Conservation (phyloP, 2,329 filamentous ascomycete genomes). For the Cercospora beticola region DNA sequence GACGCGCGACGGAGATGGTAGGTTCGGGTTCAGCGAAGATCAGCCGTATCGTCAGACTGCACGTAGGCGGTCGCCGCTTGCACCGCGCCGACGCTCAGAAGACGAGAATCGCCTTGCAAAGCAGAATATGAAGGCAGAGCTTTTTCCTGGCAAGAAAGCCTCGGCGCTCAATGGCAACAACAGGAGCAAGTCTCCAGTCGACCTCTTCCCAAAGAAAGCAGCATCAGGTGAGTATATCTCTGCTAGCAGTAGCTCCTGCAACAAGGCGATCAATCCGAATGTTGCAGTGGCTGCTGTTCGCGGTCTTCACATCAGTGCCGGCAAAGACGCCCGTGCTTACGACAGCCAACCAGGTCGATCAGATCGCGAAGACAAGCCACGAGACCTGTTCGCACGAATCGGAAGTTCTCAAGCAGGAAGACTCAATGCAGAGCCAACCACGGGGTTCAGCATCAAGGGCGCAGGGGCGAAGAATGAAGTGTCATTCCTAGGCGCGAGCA, state of each 20-base stretch:
- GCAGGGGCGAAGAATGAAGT: conserved; percentile 30
- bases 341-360: conserved; percentile 19
- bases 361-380: conserved; percentile 11
- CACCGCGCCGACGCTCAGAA: conserved; percentile 28
- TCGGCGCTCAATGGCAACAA: background rate
- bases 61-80: conserved; percentile 46
- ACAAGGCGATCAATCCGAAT: background rate
- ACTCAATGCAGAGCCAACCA: conserved; percentile 19
- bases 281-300: background rate
- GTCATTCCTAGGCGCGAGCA: conserved; percentile 36
- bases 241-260: conserved; percentile 21
- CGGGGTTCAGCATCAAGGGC: conserved; percentile 40
- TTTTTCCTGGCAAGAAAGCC: conserved; percentile 39
- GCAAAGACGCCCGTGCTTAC: conserved; percentile 20
- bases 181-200: conserved; percentile 18
- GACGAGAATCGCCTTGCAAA: conserved; percentile 29
- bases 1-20: conserved; percentile 48
- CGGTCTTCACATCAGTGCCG: background rate
- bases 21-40: conserved; percentile 51
- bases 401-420: conserved; percentile 16
- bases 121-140: conserved; percentile 40
- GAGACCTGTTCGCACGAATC: conserved; percentile 27
- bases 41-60: conserved; percentile 47
- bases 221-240: conserved; percentile 26
- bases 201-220: conserved; percentile 33